phyloP scores from a whole-genome alignment of 371 early-diverging fungal genomes.

The Mucor racemosus region DNA sequence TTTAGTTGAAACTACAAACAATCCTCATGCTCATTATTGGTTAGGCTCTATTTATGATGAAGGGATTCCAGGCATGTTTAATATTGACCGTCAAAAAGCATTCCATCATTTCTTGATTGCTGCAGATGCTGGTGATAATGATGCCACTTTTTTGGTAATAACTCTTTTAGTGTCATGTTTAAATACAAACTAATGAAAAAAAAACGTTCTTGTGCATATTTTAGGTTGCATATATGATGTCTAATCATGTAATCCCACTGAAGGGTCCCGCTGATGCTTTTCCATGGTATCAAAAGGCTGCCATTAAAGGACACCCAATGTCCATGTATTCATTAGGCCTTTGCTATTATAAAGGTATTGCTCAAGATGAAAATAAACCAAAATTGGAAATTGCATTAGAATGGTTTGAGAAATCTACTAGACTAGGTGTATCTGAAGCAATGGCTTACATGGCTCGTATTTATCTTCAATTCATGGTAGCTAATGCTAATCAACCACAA shows the following conservation, averaged over 20 bases:
- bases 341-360: constrained; percentile 51
- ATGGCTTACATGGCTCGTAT: constrained; percentile 52
- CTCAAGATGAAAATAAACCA: constrained; percentile 23
- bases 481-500: constrained; percentile 6
- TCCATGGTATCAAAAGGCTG: constrained; percentile 63
- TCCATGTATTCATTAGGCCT: constrained; percentile 55
- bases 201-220: constrained; percentile 24
- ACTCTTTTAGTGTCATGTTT: neutral
- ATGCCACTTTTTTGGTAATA: constrained; percentile 48
- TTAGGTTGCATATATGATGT: constrained; percentile 55
- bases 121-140: constrained; percentile 43
- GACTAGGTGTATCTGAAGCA: constrained; percentile 43
- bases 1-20: constrained; percentile 26
- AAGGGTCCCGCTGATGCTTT: constrained; percentile 55
- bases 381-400: constrained; percentile 45
- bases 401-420: constrained; percentile 54
- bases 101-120: constrained; percentile 43
- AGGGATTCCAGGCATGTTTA: constrained; percentile 41
- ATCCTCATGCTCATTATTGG: constrained; percentile 50
- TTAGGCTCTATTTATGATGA: constrained; percentile 52
- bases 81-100: constrained; percentile 40
- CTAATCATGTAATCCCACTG: constrained; percentile 55
- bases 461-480: constrained; percentile 31
- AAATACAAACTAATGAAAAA: neutral
- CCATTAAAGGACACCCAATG: constrained; percentile 47